Evolutionary conservation across 257 asterid genomes (phyloP).

Genomic region (Scutellaria barbata): DNA sequence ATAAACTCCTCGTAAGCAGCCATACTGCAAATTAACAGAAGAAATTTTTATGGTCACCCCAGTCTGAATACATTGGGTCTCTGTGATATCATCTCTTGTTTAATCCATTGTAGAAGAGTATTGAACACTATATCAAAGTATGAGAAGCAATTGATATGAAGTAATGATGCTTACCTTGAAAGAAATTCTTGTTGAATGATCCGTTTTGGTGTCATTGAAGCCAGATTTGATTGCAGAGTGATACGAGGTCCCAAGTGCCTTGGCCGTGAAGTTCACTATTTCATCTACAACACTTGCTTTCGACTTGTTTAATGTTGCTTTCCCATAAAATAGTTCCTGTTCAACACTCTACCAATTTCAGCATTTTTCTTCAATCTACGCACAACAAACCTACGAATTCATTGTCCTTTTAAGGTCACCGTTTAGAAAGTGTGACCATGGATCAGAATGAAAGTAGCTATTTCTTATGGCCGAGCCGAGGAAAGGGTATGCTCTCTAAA

Average conservation of each 20-base stretch:
- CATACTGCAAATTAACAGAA: constrained; percentile 55
- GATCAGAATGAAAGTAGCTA: too few relatives aligned
- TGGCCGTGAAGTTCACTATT: constrained; percentile 44
- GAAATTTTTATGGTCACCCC: neutral
- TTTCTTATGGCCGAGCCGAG: too few relatives aligned
- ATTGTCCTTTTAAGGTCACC: too few relatives aligned
- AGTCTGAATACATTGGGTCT: neutral
- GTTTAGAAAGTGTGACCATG: too few relatives aligned
- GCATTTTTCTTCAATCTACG: neutral
- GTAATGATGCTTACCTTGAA: constrained; percentile 65
- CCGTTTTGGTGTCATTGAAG: constrained; percentile 57
- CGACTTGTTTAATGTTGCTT: constrained; percentile 59
- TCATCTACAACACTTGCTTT: constrained; percentile 46
- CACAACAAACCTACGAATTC: too few relatives aligned
- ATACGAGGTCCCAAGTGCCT: constrained; percentile 51
- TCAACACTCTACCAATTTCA: constrained; percentile 25
- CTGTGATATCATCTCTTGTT: neutral
- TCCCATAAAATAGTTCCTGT: constrained; percentile 67
- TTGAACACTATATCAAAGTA: neutral
- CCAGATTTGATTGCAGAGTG: constrained; percentile 56
- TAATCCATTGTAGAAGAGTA: too few relatives aligned
- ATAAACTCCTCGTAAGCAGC: constrained; percentile 80
- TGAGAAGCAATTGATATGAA: neutral
- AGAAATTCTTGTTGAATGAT: constrained; percentile 65
- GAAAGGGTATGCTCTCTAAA: too few relatives aligned